A percentile compares a stretch with the other conserved stretches of the same genome.
Conservation (phyloP, 352 stramenopile species). For the Discostella stelligera region DNA sequence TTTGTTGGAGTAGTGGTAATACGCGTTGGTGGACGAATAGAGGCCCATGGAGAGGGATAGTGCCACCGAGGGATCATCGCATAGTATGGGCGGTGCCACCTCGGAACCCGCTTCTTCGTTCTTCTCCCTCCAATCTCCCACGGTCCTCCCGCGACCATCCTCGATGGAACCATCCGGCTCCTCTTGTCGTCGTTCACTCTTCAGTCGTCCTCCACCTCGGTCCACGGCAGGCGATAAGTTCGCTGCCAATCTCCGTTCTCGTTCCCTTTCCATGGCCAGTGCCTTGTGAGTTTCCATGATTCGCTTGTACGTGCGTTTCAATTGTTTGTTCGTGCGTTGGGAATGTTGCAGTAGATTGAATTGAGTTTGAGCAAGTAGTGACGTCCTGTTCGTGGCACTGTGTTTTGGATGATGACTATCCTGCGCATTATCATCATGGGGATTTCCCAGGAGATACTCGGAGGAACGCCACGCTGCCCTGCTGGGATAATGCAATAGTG, state of each 20-base stretch:
- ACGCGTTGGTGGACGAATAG: not conserved
- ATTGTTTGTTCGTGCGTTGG: slow-evolving; percentile 56
- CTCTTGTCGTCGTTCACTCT: no score
- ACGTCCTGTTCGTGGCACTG: not conserved
- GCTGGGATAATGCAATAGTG: slow-evolving; percentile 52
- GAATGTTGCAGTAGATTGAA: slow-evolving; percentile 50
- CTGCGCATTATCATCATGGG: not conserved
- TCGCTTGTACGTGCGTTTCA: slow-evolving; percentile 50
- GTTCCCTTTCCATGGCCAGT: slow-evolving; percentile 56
- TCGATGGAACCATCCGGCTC: slow-evolving; percentile 18
- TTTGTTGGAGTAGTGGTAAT: not conserved
- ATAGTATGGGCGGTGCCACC: not conserved
- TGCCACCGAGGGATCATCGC: slow-evolving; percentile 34
- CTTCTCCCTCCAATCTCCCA: slow-evolving; percentile 35
- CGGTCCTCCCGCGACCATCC: slow-evolving; percentile 18
- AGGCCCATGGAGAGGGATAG: slow-evolving; percentile 28
- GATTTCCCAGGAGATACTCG: slow-evolving; percentile 29
- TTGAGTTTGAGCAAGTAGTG: slow-evolving; percentile 38
- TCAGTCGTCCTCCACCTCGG: not conserved
- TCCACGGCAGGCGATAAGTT: slow-evolving; percentile 1
- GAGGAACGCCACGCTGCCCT: slow-evolving; percentile 64
- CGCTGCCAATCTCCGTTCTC: slow-evolving; percentile 50
- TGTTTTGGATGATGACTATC: no score
- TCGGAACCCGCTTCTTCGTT: not conserved
- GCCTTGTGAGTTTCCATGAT: slow-evolving; percentile 45